Percentiles rank a stretch among this genome's conserved stretches.
Conservation (phyloP, 176 grass and related monocot species). For the Saccharum officinarum region DNA sequence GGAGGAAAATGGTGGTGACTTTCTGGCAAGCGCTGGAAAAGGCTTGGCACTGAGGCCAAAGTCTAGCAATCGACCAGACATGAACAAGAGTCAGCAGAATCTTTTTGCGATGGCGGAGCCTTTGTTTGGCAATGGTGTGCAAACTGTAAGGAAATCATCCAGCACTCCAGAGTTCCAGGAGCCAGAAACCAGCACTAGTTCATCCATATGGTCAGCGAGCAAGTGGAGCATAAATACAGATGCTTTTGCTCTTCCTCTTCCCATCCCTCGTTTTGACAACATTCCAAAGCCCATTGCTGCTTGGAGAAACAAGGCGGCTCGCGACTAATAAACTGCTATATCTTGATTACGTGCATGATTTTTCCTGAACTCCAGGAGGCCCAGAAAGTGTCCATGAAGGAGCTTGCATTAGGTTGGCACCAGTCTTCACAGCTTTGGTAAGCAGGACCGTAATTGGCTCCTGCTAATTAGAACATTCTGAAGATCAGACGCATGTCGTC, state of each 20-base stretch:
- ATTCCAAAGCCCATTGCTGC: slow-evolving; percentile 74
- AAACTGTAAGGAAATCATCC: slow-evolving; percentile 80
- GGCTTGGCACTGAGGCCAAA: slow-evolving; percentile 82
- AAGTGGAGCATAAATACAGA: slow-evolving; percentile 92
- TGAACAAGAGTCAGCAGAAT: slow-evolving; percentile 71
- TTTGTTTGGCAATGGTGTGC: slow-evolving; percentile 45
- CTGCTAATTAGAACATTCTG: background rate
- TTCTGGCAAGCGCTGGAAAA: slow-evolving; percentile 63
- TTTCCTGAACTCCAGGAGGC: slow-evolving; percentile 9
- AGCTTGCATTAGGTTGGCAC: slow-evolving; percentile 4
- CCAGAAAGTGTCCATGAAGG: slow-evolving; percentile 2
- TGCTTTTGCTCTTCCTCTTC: slow-evolving; percentile 50
- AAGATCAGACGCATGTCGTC: background rate
- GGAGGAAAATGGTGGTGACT: slow-evolving; percentile 60
- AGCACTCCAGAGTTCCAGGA: slow-evolving; percentile 96
- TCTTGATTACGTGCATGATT: slow-evolving; percentile 34
- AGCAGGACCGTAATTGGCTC: too few relatives aligned
- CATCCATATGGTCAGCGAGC: slow-evolving; percentile 70
- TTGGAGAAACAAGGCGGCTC: slow-evolving; percentile 89
- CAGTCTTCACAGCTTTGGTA: slow-evolving; percentile 2
- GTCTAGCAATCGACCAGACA: slow-evolving; percentile 50
- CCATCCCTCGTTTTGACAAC: slow-evolving; percentile 69
- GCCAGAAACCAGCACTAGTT: slow-evolving; percentile 57
- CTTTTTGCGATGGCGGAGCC: slow-evolving; percentile 55
- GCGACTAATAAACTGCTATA: slow-evolving; percentile 58